Percentiles rank a stretch among this genome's conserved stretches.
Conservation (phyloP, 192 early-diverging fungal genomes). For the Allomyces arbusculus region DNA sequence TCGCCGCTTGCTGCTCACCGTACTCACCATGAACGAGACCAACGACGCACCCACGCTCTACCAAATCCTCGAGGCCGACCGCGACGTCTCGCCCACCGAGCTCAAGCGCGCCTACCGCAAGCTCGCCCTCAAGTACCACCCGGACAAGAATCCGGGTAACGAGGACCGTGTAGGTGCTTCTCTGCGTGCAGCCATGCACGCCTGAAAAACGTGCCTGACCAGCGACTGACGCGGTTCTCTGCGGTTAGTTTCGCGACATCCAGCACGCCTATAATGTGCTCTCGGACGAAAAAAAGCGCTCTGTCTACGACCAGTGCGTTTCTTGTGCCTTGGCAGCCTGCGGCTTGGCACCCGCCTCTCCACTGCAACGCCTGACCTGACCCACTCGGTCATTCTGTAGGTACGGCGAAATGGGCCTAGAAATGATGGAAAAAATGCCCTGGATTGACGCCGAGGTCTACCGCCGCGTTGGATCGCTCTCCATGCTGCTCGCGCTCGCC, state of each 20-base stretch:
- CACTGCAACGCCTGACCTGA: no score
- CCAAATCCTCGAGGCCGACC: background rate
- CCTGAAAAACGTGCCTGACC: no score
- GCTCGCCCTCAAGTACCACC: background rate
- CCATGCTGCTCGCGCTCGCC: slow-evolving; percentile 24
- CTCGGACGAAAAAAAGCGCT: slow-evolving; percentile 54
- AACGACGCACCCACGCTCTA: background rate
- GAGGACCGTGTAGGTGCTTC: background rate
- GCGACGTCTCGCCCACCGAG: background rate
- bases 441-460: slow-evolving; percentile 9
- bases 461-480: slow-evolving; percentile 10
- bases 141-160: background rate
- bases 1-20: no score
- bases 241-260: slow-evolving; percentile 63
- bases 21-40: no score
- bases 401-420: slow-evolving; percentile 58
- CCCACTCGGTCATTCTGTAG: background rate
- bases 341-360: no score
- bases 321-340: no score
- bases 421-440: slow-evolving; percentile 47
- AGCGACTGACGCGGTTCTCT: no score
- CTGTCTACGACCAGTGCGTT: slow-evolving; percentile 52
- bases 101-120: background rate
- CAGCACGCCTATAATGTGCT: slow-evolving; percentile 65
- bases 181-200: no score